Percentiles rank a stretch among this genome's conserved stretches.
Conservation (phyloP, 1,284 basidiomycete genomes). For the Ceratorhiza oryzae-sativae region DNA sequence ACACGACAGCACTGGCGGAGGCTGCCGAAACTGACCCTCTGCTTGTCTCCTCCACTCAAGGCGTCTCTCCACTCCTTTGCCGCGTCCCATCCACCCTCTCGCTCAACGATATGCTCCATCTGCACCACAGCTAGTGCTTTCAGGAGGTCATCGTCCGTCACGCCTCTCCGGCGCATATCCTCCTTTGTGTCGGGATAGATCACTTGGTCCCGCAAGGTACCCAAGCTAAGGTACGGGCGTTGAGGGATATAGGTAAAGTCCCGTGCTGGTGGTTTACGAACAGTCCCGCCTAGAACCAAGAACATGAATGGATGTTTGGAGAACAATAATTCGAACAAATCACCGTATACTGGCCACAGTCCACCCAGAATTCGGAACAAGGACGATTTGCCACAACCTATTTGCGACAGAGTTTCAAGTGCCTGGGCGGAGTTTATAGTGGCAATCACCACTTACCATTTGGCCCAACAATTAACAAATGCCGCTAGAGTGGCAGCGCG, state of each 20-base stretch:
- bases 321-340: slow-evolving; percentile 39
- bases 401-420: slow-evolving; percentile 7
- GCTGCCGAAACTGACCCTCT: slow-evolving; percentile 53
- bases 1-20: slow-evolving; percentile 42
- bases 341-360: slow-evolving; percentile 94
- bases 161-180: slow-evolving; percentile 77
- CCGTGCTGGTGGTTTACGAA: slow-evolving; percentile 89
- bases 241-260: slow-evolving; percentile 97
- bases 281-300: slow-evolving; percentile 69
- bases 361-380: slow-evolving; percentile 95
- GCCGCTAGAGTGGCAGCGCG: slow-evolving; percentile 62
- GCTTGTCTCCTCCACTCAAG: slow-evolving; percentile 86
- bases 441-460: slow-evolving; percentile 64
- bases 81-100: slow-evolving; percentile 96
- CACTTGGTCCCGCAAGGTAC: slow-evolving; percentile 91
- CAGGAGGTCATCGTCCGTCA: slow-evolving; percentile 80
- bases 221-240: slow-evolving; percentile 90
- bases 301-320: not conserved
- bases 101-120: slow-evolving; percentile 87
- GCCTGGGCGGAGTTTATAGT: slow-evolving; percentile 41
- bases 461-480: slow-evolving; percentile 89
- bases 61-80: slow-evolving; percentile 93
- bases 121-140: slow-evolving; percentile 80
- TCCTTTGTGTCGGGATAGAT: slow-evolving; percentile 84
- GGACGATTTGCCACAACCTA: slow-evolving; percentile 86